Evolutionary conservation across 1,139 yeast genomes (phyloP).

Genomic region (Hyphopichia khmerensis): DNA sequence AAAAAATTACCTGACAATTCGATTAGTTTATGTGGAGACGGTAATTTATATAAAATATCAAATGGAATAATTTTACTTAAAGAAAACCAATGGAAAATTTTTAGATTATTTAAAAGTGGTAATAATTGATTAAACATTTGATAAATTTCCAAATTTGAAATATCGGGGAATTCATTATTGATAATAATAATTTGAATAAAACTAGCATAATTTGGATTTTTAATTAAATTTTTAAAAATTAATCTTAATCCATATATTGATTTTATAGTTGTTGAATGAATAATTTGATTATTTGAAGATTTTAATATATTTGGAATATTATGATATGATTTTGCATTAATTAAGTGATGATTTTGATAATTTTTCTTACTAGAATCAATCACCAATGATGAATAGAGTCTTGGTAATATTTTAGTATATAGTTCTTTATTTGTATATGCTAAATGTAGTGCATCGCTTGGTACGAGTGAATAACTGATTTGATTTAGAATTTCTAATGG

Average conservation of each 20-base stretch:
- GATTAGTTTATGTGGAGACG: slow-evolving; percentile 10
- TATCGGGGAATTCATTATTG: slow-evolving; percentile 21
- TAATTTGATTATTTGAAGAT: background rate
- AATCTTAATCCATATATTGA: slow-evolving; percentile 14
- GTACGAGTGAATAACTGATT: slow-evolving; percentile 15
- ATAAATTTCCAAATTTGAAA: slow-evolving; percentile 24
- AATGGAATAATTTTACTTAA: slow-evolving; percentile 13
- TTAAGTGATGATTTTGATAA: background rate
- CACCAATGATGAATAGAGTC: slow-evolving; percentile 19
- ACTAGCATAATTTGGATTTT: slow-evolving; percentile 11
- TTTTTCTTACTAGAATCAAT: slow-evolving; percentile 18
- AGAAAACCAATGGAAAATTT: slow-evolving; percentile 23
- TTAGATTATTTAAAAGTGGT: slow-evolving; percentile 18
- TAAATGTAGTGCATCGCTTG: slow-evolving; percentile 17
- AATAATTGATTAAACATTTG: slow-evolving; percentile 14
- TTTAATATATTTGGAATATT: background rate
- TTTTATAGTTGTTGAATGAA: slow-evolving; percentile 2
- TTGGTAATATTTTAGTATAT: slow-evolving; percentile 14
- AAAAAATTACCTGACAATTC: slow-evolving; percentile 18
- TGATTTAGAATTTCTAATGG: slow-evolving; percentile 22
- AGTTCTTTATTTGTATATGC: slow-evolving; percentile 15
- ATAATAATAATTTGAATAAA: slow-evolving; percentile 16
- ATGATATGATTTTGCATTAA: background rate
- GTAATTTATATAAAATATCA: slow-evolving; percentile 12
- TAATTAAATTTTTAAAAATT: slow-evolving; percentile 17